These are phyloP conservation scores for Setomelanomma holmii DNA, from an alignment of 2,329 filamentous ascomycete species.

Conservation along the genomic window DNA sequence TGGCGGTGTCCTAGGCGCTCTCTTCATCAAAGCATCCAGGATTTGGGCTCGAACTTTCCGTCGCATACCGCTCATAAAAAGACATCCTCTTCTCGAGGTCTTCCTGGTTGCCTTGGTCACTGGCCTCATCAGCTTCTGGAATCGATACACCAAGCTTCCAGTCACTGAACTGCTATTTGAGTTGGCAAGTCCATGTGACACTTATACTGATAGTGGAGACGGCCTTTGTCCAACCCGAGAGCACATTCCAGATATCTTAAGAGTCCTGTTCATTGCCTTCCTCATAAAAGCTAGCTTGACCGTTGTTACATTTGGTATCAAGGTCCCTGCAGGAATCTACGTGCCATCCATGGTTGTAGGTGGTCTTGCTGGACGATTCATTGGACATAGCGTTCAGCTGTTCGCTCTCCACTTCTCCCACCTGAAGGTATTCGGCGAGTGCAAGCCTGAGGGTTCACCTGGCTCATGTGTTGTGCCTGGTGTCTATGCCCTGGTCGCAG, in stretches of 20 bases:
- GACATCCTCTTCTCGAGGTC: constrained; percentile 84
- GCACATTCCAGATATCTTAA: constrained; percentile 79
- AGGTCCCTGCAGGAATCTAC: constrained; percentile 95
- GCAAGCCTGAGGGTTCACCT: constrained; percentile 69
- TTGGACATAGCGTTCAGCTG: constrained; percentile 86
- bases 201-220: constrained; percentile 69
- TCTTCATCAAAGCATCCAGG: constrained; percentile 96
- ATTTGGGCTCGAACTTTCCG: constrained; percentile 91
- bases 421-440: constrained; percentile 76
- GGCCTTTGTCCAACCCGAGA: constrained; percentile 79
- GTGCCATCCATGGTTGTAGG: constrained; percentile 99
- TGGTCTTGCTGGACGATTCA: constrained; percentile 84
- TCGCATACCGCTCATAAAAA: constrained; percentile 79
- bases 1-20: constrained; percentile 82
- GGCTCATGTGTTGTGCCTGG: constrained; percentile 92
- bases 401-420: constrained; percentile 76
- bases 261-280: constrained; percentile 77
- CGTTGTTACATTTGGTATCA: constrained; percentile 91
- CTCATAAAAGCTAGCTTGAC: constrained; percentile 90
- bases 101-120: constrained; percentile 85
- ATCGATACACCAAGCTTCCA: constrained; percentile 83
- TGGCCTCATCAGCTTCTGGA: constrained; percentile 90
- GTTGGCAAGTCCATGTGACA: constrained; percentile 84
- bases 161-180: constrained; percentile 92
- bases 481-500: constrained; percentile 94